phyloP scores from a whole-genome alignment of 192 early-diverging fungal genomes.

The Coemansia sp. region DNA sequence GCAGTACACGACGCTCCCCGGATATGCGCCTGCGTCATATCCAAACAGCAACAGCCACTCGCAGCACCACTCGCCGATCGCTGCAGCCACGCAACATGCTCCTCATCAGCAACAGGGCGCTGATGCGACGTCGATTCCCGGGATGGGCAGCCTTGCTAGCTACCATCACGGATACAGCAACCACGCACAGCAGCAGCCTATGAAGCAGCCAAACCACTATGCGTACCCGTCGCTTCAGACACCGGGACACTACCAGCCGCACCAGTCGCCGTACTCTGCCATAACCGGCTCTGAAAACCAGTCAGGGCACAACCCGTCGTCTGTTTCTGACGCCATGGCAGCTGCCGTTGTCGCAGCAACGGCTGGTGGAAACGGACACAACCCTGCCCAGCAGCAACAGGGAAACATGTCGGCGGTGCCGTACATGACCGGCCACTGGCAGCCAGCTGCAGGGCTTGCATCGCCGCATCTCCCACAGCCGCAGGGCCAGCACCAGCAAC shows the following conservation, averaged over 20 bases:
- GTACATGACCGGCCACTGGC: constrained; percentile 48
- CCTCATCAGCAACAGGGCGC: constrained; percentile 28
- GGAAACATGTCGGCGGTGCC: constrained; percentile 25
- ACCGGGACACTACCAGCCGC: constrained; percentile 24
- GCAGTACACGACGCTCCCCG: constrained; percentile 33
- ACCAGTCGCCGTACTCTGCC: constrained; percentile 12
- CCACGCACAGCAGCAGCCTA: constrained; percentile 14
- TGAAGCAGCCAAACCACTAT: constrained; percentile 35
- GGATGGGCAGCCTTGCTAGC: constrained; percentile 42
- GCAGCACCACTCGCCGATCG: constrained; percentile 53
- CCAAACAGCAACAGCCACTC: constrained; percentile 50
- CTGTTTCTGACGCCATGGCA: constrained; percentile 34
- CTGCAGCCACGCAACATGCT: constrained; percentile 30
- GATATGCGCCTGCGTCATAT: constrained; percentile 44
- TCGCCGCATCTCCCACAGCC: constrained; percentile 42
- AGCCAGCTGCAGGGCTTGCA: constrained; percentile 21
- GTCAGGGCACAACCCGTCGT: constrained; percentile 14
- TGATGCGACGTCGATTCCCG: constrained; percentile 34
- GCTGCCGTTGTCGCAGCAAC: constrained; percentile 33
- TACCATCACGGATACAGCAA: constrained; percentile 37
- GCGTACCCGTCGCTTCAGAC: constrained; percentile 24
- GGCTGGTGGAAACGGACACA: neutral
- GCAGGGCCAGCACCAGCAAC: constrained; percentile 17
- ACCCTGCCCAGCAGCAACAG: constrained; percentile 18
- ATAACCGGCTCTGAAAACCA: constrained; percentile 1